Conservation (phyloP, 192 early-diverging fungal genomes). For the Coemansia sp. region DNA sequence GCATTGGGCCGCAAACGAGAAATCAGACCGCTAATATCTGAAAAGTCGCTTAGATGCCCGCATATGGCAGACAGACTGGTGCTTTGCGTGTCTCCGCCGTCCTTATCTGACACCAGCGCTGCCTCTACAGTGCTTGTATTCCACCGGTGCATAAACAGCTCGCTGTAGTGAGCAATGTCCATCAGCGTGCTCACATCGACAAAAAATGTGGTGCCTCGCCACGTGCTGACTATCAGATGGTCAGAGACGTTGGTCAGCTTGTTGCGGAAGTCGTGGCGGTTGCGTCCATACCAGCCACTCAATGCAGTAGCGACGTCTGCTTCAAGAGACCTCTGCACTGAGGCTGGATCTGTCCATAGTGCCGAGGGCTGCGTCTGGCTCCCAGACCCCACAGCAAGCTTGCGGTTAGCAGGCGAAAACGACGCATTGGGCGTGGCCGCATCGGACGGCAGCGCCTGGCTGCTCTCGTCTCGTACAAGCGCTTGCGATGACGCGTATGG, state of each 20-base stretch:
- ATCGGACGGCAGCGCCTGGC: constrained; percentile 10
- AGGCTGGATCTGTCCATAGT: constrained; percentile 4
- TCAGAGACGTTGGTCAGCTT: constrained; percentile 33
- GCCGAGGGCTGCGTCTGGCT: neutral
- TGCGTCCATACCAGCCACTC: constrained; percentile 51
- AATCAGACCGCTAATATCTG: constrained; percentile 34
- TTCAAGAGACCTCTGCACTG: constrained; percentile 6
- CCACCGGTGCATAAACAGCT: constrained; percentile 43
- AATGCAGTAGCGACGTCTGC: constrained; percentile 34
- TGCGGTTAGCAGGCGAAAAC: constrained; percentile 21
- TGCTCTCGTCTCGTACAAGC: constrained; percentile 7
- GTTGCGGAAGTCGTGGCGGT: constrained; percentile 33
- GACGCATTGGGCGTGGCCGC: constrained; percentile 21
- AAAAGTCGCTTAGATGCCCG: constrained; percentile 34
- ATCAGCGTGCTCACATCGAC: constrained; percentile 43
- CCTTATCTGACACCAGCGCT: constrained; percentile 24
- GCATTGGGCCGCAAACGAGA: constrained; percentile 46
- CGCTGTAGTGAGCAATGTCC: constrained; percentile 47
- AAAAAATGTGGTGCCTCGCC: constrained; percentile 52
- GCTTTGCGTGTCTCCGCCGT: constrained; percentile 25
- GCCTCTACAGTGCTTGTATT: constrained; percentile 14
- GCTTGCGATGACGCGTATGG: constrained; percentile 4
- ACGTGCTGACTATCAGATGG: constrained; percentile 49
- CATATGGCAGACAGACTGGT: constrained; percentile 17
- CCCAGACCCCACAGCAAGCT: neutral